Evolutionary conservation across 495 filamentous ascomycete genomes (phyloP).

Genomic region (Neurospora sp.): DNA sequence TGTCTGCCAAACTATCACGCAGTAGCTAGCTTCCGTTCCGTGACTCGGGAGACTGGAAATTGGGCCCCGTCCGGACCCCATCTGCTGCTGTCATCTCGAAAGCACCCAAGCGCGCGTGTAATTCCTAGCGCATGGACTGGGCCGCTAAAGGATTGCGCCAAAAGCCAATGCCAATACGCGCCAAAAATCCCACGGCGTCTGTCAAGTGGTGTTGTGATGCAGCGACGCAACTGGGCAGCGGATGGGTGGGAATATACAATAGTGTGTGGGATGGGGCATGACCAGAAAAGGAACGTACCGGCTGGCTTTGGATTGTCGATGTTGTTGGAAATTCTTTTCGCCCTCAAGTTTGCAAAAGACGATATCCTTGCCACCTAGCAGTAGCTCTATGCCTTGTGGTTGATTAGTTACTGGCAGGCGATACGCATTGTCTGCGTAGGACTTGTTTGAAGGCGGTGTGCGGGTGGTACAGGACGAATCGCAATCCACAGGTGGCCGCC

Average conservation of each 20-base stretch:
- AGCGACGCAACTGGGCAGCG: not conserved
- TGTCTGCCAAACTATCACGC: not conserved
- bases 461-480: not conserved
- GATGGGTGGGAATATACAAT: not conserved
- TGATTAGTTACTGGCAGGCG: not conserved
- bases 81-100: not conserved
- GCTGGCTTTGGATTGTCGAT: not conserved
- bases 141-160: not conserved
- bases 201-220: not conserved
- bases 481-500: not conserved
- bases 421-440: not conserved
- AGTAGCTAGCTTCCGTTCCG: constrained; percentile 1
- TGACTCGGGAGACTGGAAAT: not conserved
- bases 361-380: not conserved
- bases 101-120: not conserved
- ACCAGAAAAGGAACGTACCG: not conserved
- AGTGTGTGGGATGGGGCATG: not conserved
- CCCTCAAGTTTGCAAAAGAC: not conserved
- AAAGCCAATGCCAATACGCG: not conserved
- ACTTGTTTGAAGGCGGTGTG: not conserved
- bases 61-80: not conserved
- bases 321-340: not conserved
- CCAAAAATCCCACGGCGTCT: not conserved
- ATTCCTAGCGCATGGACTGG: not conserved
- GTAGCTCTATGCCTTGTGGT: not conserved